A percentile compares a stretch with the other conserved stretches of the same genome.
Conservation (phyloP, 495 filamentous ascomycete species). For the Lindgomyces ingoldianus region DNA sequence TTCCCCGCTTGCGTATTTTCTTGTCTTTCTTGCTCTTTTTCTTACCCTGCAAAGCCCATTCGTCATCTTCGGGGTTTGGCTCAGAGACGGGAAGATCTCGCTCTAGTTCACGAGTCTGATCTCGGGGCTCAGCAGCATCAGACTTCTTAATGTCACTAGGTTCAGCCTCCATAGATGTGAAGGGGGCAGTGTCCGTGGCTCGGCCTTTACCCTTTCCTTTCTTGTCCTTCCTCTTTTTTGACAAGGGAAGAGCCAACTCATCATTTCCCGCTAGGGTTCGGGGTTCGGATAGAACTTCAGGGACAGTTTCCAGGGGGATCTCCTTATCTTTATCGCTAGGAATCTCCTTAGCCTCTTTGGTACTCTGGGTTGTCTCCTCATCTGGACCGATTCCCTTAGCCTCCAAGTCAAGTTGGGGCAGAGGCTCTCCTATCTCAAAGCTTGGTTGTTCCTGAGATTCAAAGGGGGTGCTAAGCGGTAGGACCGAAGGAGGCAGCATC, state of each 20-base stretch:
- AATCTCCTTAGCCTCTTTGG: neutral
- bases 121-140: neutral
- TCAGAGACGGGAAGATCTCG: conserved; percentile 5
- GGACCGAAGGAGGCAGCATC: neutral
- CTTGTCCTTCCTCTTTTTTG: conserved; percentile 49
- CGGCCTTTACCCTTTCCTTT: conserved; percentile 35
- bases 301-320: neutral
- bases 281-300: neutral
- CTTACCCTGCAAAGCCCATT: conserved; percentile 30
- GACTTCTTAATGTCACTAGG: neutral
- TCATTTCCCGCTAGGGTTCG: neutral
- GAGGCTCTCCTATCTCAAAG: neutral
- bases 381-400: neutral
- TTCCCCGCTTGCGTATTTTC: conserved; percentile 28
- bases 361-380: neutral
- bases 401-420: neutral
- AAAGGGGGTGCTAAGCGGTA: neutral
- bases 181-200: neutral
- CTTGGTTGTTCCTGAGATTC: neutral
- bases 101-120: neutral
- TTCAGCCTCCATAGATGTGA: neutral
- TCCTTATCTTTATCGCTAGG: neutral
- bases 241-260: conserved; percentile 6
- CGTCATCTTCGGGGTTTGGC: neutral
- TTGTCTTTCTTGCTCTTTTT: conserved; percentile 49